Percentiles rank a stretch among this genome's conserved stretches.
Conservation (phyloP, 73 alveolate genomes). For the Stentor coeruleus region DNA sequence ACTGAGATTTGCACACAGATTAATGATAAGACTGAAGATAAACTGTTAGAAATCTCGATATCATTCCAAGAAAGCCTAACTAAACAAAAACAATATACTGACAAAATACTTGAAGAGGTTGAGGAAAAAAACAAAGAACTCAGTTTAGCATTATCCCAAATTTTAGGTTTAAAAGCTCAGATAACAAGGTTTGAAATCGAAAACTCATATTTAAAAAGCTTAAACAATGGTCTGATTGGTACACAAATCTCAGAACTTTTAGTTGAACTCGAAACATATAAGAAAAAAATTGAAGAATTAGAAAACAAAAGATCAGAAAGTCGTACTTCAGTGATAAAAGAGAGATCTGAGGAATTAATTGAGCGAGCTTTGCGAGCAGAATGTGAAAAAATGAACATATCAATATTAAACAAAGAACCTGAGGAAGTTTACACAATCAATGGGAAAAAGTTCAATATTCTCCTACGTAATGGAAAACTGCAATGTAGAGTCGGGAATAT, state of each 20-base stretch:
- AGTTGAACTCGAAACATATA: neutral
- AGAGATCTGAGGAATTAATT: no score
- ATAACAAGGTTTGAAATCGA: neutral
- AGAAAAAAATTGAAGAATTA: no score
- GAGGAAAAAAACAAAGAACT: neutral
- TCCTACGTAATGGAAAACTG: neutral
- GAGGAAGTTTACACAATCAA: neutral
- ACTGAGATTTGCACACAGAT: no score
- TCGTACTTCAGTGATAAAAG: no score
- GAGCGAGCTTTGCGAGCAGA: neutral
- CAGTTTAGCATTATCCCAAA: neutral
- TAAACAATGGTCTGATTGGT: neutral
- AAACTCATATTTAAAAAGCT: neutral
- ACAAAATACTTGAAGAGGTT: neutral
- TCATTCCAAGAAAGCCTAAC: neutral
- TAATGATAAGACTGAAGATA: neutral
- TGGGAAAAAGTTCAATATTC: neutral
- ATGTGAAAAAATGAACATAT: neutral
- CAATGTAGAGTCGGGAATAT: neutral
- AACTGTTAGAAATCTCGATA: neutral
- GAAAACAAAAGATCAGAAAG: neutral
- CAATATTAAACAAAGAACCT: neutral
- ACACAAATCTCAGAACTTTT: neutral
- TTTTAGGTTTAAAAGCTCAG: neutral
- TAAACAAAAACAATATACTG: neutral